Base-by-base conservation (phyloP, 768 basidiomycete species). In the Stropharia rugosoannulata region DNA sequence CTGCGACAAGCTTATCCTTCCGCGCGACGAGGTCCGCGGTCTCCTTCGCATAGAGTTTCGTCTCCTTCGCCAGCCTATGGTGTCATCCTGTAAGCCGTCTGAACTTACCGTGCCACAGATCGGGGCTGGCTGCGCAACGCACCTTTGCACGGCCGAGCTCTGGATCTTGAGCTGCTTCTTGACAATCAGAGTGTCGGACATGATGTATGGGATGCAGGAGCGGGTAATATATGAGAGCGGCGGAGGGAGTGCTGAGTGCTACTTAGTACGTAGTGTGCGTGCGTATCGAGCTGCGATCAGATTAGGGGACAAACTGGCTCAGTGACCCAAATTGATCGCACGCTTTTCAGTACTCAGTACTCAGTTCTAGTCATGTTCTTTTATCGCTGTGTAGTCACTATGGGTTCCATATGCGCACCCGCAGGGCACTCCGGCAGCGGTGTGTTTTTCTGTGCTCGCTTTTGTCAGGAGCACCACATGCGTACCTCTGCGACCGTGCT, bases 81-180 rank as follows among this genome's bases (percentile, higher is more conserved):
- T 36, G 36, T 40, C 39, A 50, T 37, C 51, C 18, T 16, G 19
- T n/a, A 38, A 39, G 40, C 22, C 22, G 15, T 22, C 22, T 22
- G 22, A 4, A 22, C 22, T 1, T 22, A 4, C 22, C 22, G 27
- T 22, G 27, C 6, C 36, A 38, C 38, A 9, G n/a, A 38, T 29
- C 58, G 44, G 32, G 22, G 22, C 22, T 22, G 22, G 42, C 39
- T 62, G 41, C 46, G 59, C 59, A 22, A 54, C 57, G 45, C 61
- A 92, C 91, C 91, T 78, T 68, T 78, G 80, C 45, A 83, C 80
- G 39, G 75, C 81, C 27, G 84, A 84, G 5, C 84, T 64, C 73
- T 90, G 92, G 76, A 93, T 93, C 70, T 83, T 88, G 59, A 94
- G 80, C 63, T 91, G 89, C 51, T 82, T 80, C 49, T 78, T 78